Conservation (phyloP, 2,329 filamentous ascomycete species). For the Remersonia thermophila region DNA sequence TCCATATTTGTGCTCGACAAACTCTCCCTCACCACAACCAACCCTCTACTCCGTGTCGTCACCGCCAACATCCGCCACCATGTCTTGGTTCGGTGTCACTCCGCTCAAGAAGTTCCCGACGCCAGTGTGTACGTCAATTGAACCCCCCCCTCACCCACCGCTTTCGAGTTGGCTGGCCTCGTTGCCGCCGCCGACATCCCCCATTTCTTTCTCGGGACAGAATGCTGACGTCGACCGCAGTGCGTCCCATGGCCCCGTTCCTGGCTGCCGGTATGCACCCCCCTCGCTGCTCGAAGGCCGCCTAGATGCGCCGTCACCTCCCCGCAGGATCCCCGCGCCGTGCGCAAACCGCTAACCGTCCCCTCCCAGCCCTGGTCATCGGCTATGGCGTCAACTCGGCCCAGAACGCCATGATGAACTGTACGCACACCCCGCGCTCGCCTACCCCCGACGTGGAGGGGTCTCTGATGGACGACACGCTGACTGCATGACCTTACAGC, state of each 20-base stretch:
- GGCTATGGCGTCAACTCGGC: constrained; percentile 84
- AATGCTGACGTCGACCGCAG: constrained; percentile 34
- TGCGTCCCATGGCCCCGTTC: constrained; percentile 85
- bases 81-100: constrained; percentile 58
- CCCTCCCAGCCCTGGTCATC: constrained; percentile 58
- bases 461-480: neutral
- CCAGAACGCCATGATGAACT: constrained; percentile 62
- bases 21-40: constrained; percentile 11
- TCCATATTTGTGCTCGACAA: constrained; percentile 13
- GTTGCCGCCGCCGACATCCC: neutral
- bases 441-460: constrained; percentile 4
- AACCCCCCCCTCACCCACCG: neutral
- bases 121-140: constrained; percentile 57
- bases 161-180: no score
- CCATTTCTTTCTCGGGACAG: constrained; percentile 6
- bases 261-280: constrained; percentile 73
- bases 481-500: constrained; percentile 37
- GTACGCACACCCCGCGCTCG: constrained; percentile 36
- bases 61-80: constrained; percentile 36
- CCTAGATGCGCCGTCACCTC: no score
- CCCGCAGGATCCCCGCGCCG: neutral
- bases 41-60: constrained; percentile 22
- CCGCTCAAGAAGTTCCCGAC: constrained; percentile 69
- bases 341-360: neutral
- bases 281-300: neutral